Conservation (phyloP, 352 stramenopile species). For the Phytophthora aleatoria region DNA sequence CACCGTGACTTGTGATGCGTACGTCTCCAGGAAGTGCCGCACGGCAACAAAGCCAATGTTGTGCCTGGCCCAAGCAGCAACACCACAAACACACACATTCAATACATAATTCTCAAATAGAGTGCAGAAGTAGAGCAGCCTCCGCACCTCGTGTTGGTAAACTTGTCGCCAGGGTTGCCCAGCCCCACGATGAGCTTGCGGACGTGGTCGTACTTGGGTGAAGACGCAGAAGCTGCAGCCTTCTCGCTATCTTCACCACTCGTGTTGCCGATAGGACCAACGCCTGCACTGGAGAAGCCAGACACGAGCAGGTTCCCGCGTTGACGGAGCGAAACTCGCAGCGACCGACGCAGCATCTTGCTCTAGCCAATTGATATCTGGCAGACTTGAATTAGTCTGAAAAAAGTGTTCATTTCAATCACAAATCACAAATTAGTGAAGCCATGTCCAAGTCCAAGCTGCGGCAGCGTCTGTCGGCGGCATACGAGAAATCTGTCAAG, state of each 20-base stretch:
- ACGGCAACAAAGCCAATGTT: constrained; percentile 79
- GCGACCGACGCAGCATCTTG: constrained; percentile 19
- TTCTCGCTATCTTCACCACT: background rate
- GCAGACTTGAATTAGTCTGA: constrained; percentile 6
- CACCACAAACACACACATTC: background rate
- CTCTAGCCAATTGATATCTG: background rate
- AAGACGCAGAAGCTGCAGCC: background rate
- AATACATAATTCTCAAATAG: background rate
- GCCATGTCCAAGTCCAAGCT: constrained; percentile 9
- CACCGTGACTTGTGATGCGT: constrained; percentile 68
- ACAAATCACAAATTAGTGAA: constrained; percentile 5
- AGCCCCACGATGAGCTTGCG: constrained; percentile 86
- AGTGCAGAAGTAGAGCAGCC: background rate
- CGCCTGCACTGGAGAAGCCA: constrained; percentile 15
- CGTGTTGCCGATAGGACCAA: background rate
- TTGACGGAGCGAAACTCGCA: constrained; percentile 4
- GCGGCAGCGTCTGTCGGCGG: constrained; percentile 10
- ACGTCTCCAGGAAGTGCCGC: constrained; percentile 71
- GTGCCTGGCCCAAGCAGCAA: constrained; percentile 48
- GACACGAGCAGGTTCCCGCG: constrained; percentile 12
- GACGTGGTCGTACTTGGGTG: constrained; percentile 65
- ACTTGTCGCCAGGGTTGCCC: constrained; percentile 87
- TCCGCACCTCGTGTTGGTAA: constrained; percentile 66
- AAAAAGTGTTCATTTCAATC: background rate
- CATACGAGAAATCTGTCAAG: constrained; percentile 43